These are phyloP conservation scores for Corymbia calophylla DNA, from an alignment of 441 rosid genomes.

Conservation along the genomic window DNA sequence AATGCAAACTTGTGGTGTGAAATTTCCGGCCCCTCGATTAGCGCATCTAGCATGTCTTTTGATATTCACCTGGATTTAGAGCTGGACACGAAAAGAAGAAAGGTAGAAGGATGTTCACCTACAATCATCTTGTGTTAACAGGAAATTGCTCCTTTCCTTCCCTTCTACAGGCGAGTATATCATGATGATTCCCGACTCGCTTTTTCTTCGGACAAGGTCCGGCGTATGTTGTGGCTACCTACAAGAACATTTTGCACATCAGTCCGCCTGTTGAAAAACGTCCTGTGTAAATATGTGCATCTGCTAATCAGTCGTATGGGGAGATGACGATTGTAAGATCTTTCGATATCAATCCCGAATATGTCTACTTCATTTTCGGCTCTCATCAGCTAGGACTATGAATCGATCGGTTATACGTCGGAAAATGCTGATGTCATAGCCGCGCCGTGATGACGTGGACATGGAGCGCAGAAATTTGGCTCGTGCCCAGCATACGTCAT, in stretches of 20 bases:
- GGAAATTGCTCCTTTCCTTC: not conserved
- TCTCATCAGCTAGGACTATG: not conserved
- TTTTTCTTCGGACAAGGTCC: not conserved
- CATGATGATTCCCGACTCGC: not conserved
- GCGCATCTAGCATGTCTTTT: not conserved
- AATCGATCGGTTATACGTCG: not conserved
- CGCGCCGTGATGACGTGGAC: not conserved
- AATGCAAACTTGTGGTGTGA: not conserved
- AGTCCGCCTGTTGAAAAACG: not conserved
- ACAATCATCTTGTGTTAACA: not conserved
- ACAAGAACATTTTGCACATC: not conserved
- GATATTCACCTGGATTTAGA: not conserved
- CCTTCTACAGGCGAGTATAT: not conserved
- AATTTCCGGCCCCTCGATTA: not conserved
- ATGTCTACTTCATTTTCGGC: not conserved
- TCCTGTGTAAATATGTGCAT: not conserved
- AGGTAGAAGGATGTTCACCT: not conserved
- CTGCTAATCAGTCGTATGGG: not conserved
- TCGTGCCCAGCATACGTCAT: not conserved
- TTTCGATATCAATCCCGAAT: not conserved
- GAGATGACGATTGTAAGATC: not conserved
- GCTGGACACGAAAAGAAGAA: not conserved
- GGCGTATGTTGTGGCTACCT: not conserved
- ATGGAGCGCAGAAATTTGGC: not conserved
- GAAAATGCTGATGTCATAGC: not conserved